Conservation (phyloP, 352 stramenopile species). For the Poterioochromonas sp. region DNA sequence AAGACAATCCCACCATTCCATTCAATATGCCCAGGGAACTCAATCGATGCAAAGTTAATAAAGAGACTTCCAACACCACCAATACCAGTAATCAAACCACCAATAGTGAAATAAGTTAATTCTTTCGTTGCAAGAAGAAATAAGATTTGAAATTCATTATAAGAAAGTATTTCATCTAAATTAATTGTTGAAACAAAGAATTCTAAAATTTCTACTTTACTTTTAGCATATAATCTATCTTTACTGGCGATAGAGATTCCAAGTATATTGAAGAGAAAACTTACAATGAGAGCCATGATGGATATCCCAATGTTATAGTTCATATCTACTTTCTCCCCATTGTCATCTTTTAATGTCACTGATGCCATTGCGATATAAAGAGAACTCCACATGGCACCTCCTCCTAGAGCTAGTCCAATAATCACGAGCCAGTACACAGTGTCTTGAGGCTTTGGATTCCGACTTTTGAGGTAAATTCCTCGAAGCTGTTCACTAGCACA, state of each 20-base stretch:
- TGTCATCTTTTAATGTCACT: neutral
- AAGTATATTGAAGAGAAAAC: neutral
- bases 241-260: neutral
- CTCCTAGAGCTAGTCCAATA: neutral
- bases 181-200: neutral
- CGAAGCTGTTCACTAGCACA: no score
- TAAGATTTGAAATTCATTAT: neutral
- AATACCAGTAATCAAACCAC: neutral
- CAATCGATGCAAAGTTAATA: neutral
- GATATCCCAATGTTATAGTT: neutral
- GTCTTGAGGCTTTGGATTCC: no score
- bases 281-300: neutral
- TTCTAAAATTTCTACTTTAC: neutral
- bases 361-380: neutral
- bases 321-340: neutral
- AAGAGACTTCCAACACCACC: neutral
- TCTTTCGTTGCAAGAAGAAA: neutral
- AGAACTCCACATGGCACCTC: neutral
- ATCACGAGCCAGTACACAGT: neutral
- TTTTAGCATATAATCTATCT: slow-evolving; percentile 6
- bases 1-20: neutral
- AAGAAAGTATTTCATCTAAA: no score
- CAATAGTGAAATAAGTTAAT: neutral
- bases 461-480: no score
- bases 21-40: neutral